Percentiles rank a stretch among this genome's conserved stretches.
Evolutionary conservation across 495 filamentous ascomycete genomes (phyloP).

Genomic region (Xylaria acuta): DNA sequence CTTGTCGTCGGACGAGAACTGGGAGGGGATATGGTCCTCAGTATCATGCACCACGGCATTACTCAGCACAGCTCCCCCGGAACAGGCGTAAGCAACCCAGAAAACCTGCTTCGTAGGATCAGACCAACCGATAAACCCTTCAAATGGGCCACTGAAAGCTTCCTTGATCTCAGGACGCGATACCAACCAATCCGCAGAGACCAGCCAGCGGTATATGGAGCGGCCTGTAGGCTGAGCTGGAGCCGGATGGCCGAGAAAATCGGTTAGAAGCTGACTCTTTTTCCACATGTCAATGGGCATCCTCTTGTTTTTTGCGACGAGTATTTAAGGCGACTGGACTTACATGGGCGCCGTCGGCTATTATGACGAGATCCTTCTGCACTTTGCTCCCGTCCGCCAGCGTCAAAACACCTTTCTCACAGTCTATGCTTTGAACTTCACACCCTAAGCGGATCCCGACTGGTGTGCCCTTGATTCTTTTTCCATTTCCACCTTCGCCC

Average conservation of each 20-base stretch:
- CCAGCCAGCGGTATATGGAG: slow-evolving; percentile 57
- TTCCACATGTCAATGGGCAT: not conserved
- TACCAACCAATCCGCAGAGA: slow-evolving; percentile 46
- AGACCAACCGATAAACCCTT: slow-evolving; percentile 41
- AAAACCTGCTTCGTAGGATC: slow-evolving; percentile 39
- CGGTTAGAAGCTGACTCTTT: slow-evolving; percentile 43
- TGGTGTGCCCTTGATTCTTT: slow-evolving; percentile 34
- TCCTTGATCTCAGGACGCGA: slow-evolving; percentile 39
- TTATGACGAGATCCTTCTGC: slow-evolving; percentile 34
- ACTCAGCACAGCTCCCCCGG: slow-evolving; percentile 40
- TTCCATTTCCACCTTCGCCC: slow-evolving; percentile 11
- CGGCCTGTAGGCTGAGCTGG: slow-evolving; percentile 34
- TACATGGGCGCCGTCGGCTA: slow-evolving; percentile 45
- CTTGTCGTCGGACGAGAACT: not conserved
- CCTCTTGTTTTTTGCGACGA: not conserved
- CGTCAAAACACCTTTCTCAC: slow-evolving; percentile 31
- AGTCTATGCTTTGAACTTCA: slow-evolving; percentile 35
- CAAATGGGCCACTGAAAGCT: slow-evolving; percentile 33
- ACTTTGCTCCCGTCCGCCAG: slow-evolving; percentile 30
- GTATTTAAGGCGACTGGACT: not conserved
- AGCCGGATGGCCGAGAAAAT: slow-evolving; percentile 32
- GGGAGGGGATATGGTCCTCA: not conserved
- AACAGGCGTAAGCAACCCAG: slow-evolving; percentile 55
- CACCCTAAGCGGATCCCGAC: slow-evolving; percentile 43
- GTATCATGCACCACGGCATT: slow-evolving; percentile 41